A percentile compares a stretch with the other conserved stretches of the same genome.
phyloP scores from a whole-genome alignment of 345 rosid genomes.

The Melaleuca alternifolia region DNA sequence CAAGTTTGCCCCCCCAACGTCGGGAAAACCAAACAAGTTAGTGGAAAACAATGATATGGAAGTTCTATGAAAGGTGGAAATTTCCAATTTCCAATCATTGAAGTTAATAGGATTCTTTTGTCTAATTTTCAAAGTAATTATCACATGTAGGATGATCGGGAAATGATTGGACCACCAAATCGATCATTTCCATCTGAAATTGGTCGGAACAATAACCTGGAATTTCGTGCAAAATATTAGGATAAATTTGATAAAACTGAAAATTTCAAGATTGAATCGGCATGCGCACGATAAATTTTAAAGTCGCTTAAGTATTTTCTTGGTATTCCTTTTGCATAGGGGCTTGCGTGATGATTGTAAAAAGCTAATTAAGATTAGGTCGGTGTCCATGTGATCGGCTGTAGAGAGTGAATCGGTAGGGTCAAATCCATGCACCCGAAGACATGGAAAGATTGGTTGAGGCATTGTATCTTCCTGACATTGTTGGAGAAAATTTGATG shows the following conservation, averaged over 20 bases:
- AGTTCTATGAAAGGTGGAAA: neutral
- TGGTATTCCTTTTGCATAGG: neutral
- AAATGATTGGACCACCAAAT: neutral
- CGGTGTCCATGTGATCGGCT: neutral
- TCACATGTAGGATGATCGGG: neutral
- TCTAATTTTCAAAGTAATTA: neutral
- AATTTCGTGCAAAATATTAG: neutral
- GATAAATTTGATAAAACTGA: neutral
- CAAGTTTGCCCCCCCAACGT: neutral
- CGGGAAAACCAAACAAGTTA: neutral
- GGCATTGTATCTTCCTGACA: neutral
- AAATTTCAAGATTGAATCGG: accelerated
- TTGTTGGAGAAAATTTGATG: neutral
- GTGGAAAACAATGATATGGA: neutral
- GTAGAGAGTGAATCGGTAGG: neutral
- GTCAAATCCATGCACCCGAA: neutral
- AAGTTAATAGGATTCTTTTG: neutral
- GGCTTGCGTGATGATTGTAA: neutral
- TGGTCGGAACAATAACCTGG: neutral
- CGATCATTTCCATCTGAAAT: neutral
- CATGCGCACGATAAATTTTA: neutral
- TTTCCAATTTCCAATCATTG: neutral
- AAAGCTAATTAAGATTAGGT: neutral
- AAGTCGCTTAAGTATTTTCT: neutral
- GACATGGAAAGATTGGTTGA: no score